Evolutionary conservation across 371 early-diverging fungal genomes (phyloP), one percentile per base, ranked within the genome.

Genomic region (Circinella umbellata): DNA sequence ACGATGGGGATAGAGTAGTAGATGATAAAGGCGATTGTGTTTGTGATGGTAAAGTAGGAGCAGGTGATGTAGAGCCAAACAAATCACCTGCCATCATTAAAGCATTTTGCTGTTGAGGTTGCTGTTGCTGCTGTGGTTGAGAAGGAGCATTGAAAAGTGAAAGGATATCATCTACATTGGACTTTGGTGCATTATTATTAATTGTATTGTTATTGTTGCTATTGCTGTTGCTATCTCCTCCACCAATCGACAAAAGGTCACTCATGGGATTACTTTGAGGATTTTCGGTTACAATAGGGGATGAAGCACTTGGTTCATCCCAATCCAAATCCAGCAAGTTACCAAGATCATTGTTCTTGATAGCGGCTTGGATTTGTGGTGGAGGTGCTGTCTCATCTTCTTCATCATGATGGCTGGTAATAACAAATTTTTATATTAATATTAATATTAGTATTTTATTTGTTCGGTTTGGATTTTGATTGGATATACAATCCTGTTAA

Each of bases 331-430:
- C 86, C 38, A 86, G 76, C 27, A 86, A 75, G 57, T 86, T 86
- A 15, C 84, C 86, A 73, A 86, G 82, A 65, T 82, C 84, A 47
- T 84, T 81, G 61, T 82, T 88, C 67, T 88, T 88, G 57, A 86
- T 78, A 11, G 89, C 89, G 11, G 77, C 80, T 65, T 82, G 83
- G 54, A 82, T 84, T 57, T 77, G 73, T 46, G 79, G 82, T 34
- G 85, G 79, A 36, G 86, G 83, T 54, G 85, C 88, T 27, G 79
- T 81, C 37, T 81, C 76, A 69, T 88, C 86, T 53, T 86, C 88
- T 61, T 88, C 84, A 49, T 85, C 85, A 1, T 64, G 70, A 68
- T 80, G 82, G 61, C 86, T 86, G 27, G 27, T 27, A 2, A 27
- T 27, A 27, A 27, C 2, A 27, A 27, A 27, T 27, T 27, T 27